Evolutionary conservation across 768 basidiomycete genomes (phyloP).

Genomic region (Suillus weaverae): DNA sequence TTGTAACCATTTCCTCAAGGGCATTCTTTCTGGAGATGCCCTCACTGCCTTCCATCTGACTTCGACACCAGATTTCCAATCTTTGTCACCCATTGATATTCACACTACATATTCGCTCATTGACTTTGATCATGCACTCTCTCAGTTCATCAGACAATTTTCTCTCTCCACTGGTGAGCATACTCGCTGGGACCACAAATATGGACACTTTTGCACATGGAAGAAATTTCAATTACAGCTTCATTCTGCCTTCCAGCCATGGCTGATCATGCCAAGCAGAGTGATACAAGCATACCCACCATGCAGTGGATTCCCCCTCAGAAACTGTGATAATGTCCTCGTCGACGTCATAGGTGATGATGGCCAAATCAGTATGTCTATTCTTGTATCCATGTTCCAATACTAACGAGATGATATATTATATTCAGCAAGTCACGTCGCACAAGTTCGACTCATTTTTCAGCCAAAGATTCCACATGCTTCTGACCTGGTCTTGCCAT

Average conservation of each 20-base stretch:
- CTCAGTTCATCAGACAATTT: conserved; percentile 10
- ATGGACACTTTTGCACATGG: neutral
- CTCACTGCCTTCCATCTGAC: conserved; percentile 25
- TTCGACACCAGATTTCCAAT: conserved; percentile 15
- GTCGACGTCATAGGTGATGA: neutral
- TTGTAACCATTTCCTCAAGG: too few relatives aligned
- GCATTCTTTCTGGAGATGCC: too few relatives aligned
- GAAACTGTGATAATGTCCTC: neutral
- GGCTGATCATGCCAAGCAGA: neutral
- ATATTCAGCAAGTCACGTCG: too few relatives aligned
- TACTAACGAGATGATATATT: too few relatives aligned
- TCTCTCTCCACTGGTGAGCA: neutral
- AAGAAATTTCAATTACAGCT: neutral
- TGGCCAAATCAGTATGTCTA: neutral
- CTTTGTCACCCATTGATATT: conserved; percentile 21
- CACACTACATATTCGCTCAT: conserved; percentile 21
- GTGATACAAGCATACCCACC: neutral
- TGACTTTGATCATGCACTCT: conserved; percentile 26
- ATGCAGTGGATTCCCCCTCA: neutral
- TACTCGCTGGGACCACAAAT: neutral
- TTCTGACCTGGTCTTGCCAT: too few relatives aligned
- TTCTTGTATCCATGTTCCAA: neutral
- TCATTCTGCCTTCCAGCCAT: neutral
- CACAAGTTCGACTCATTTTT: too few relatives aligned
- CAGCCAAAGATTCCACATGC: too few relatives aligned